Conservation (phyloP, 768 basidiomycete genomes). For the Lactarius hengduanensis region DNA sequence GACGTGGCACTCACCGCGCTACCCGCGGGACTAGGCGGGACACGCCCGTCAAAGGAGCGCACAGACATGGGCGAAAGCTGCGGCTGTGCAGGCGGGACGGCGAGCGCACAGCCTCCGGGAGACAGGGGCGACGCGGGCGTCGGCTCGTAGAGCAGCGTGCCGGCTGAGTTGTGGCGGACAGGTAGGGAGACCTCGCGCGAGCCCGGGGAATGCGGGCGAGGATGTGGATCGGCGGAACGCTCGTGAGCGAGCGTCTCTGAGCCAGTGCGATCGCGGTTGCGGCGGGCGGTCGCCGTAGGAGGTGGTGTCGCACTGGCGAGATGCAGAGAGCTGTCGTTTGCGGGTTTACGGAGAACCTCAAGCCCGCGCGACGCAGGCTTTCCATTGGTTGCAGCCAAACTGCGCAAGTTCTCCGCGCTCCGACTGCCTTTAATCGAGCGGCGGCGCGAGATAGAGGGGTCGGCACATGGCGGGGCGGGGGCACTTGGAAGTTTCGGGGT, state of each 20-base stretch:
- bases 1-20: not conserved
- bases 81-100: constrained; percentile 28
- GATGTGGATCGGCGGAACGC: not conserved
- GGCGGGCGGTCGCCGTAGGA: not conserved
- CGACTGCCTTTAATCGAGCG: constrained; percentile 60
- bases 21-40: constrained; percentile 18
- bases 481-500: constrained; percentile 21
- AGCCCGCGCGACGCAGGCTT: constrained; percentile 18
- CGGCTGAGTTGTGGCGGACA: constrained; percentile 16
- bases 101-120: constrained; percentile 18
- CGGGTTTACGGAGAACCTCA: constrained; percentile 29
- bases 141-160: constrained; percentile 33
- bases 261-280: constrained; percentile 1
- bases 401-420: constrained; percentile 60
- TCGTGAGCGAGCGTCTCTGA: not conserved
- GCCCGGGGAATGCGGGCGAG: not conserved
- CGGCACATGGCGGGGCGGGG: constrained; percentile 38
- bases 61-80: constrained; percentile 25
- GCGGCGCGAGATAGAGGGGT: constrained; percentile 33
- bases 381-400: not conserved
- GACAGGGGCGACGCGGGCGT: constrained; percentile 27
- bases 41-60: constrained; percentile 29
- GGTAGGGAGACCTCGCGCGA: not conserved
- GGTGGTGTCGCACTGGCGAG: constrained; percentile 23
- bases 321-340: constrained; percentile 36